Evolutionary conservation across 768 basidiomycete species (phyloP), one percentile per base, ranked within the genome.

Genomic region (Xanthoconium stramineum): DNA sequence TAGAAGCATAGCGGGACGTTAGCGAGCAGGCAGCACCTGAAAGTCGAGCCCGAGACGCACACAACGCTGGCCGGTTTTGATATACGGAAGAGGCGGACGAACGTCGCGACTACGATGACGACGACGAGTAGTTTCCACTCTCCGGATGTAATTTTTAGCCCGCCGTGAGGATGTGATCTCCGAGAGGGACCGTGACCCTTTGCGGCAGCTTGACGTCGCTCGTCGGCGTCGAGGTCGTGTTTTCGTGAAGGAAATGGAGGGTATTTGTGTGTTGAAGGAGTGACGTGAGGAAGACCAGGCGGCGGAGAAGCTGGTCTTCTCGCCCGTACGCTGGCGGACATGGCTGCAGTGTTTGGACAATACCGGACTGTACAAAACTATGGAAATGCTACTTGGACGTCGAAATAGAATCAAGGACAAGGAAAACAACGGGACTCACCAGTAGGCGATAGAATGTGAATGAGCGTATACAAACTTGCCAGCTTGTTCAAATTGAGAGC

Each of bases 61-160:
- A 99, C 96, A 40, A 99, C 93, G 65, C 93, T 94, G 55, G 84
- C 80, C 0, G 96, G 96, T 66, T 85, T 84, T 42, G 89, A 91
- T 43, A 99, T 75, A 50, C 88, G 82, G 74, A 89, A 97, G 54
- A 95, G 71, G 46, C 96, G 82, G n/a, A 98, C 91, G n/a, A 77
- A 82, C 8, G 78, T 71, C 1, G 92, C 94, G 47, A 97, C 66
- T 10, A 92, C 56, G 33, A 86, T 74, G 50, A 97, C 68, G 28
- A 83, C 65, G 17, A 83, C 68, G 9, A 97, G 74, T 47, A 94
- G 72, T 66, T 88, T 89, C 82, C 83, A 88, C 66, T 96, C 94
- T 40, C 83, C 90, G 5, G 75, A 70, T 20, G 85, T 81, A 37
- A 92, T 67, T 62, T 79, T 82, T 52, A 88, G 71, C 30, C 87